Base-by-base conservation (phyloP, 345 rosid species). In the Excoecaria agallocha region DNA sequence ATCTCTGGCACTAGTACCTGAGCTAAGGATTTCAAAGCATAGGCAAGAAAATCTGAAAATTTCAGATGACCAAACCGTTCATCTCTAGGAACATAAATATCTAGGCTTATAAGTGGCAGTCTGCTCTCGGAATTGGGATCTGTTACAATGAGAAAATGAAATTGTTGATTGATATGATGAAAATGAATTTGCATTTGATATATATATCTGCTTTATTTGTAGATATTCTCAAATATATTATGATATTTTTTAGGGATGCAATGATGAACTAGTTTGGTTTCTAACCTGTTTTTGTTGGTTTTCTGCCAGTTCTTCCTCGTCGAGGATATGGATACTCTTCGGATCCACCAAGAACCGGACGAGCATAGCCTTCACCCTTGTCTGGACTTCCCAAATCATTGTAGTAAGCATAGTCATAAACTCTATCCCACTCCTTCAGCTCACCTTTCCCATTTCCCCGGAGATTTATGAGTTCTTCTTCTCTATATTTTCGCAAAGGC, bases 371-470 rank as follows among this genome's bases (percentile, higher is more conserved):
- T 6, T 75, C 60, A 60, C 95, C 92, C 65, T 87, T 89, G 68
- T 94, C 97, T 0, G 98, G 98, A 77, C 74, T 78, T 73, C 91
- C 98, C 74, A 94, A 80, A 81, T 92, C 98, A 52, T 92, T 94
- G 88, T 92, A 94, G 82, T 72, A 82, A 78, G 82, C 98, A 74
- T 92, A 92, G 75, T 90, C 99, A 66, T 94, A 94, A 22, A 91
- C 94, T 84, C 99, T 89, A 77, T 94, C 98, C 99, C 99, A 92
- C 69, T 92, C 97, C 70, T 82, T 86, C 51, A 91, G 85, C 82
- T 80, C 84, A 20, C 85, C 87, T 51, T 72, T 82, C 5, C 89
- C 92, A 68, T 88, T 75, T 66, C 96, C 98, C n/a, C 91, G 85
- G 22, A 94, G 85, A 74, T 82, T 84, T 9, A 73, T 56, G 1